A percentile compares a stretch with the other conserved stretches of the same genome.
Evolutionary conservation across 441 rosid species (phyloP).

Genomic region (Populus tomentosa): DNA sequence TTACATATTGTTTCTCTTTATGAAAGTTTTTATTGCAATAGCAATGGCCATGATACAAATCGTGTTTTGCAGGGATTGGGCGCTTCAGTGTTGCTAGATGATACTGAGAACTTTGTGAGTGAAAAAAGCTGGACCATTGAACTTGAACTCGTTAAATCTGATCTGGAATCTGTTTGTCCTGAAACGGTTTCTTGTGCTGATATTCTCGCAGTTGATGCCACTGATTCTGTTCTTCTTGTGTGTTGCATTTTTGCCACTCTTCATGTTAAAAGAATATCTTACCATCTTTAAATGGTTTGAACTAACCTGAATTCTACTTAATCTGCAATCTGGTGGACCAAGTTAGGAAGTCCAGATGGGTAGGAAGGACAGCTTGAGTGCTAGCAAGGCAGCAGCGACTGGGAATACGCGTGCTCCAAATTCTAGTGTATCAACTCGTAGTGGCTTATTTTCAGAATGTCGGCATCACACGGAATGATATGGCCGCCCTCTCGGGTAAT

Average conservation of each 20-base stretch:
- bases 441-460: constrained; percentile 62
- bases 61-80: constrained; percentile 64
- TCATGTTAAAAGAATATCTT: neutral
- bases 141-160: constrained; percentile 69
- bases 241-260: neutral
- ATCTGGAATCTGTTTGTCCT: constrained; percentile 65
- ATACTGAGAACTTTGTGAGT: constrained; percentile 49
- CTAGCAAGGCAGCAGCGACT: constrained; percentile 64
- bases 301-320: neutral
- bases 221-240: constrained; percentile 72
- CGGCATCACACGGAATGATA: constrained; percentile 59
- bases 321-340: constrained; percentile 76
- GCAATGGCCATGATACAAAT: neutral
- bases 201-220: constrained; percentile 67
- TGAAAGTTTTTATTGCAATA: neutral
- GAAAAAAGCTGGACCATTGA: constrained; percentile 78
- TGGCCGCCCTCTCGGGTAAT: constrained; percentile 76
- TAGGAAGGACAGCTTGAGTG: constrained; percentile 56
- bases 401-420: constrained; percentile 66
- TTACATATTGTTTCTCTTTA: neutral
- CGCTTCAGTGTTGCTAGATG: constrained; percentile 77
- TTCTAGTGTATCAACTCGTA: constrained; percentile 48
- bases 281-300: neutral
- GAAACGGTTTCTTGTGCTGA: constrained; percentile 79
- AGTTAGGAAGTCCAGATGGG: constrained; percentile 80